A percentile compares a stretch with the other conserved stretches of the same genome.
Conservation (phyloP, 108 stramenopile genomes). For the Nannochloropsis gaditana region DNA sequence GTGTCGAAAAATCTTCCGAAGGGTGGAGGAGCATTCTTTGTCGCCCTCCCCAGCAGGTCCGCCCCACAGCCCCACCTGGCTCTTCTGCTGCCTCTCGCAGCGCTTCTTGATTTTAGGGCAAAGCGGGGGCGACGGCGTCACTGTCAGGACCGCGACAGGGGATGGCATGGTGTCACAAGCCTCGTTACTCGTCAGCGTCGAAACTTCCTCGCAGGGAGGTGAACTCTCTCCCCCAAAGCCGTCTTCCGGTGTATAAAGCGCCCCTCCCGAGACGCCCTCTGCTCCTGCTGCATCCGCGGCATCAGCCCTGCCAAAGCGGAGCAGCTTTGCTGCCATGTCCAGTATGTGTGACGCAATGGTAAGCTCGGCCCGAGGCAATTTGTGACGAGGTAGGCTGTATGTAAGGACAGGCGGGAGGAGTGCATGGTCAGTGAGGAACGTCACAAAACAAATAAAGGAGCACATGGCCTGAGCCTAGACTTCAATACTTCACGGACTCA, state of each 20-base stretch:
- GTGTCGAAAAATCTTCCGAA: not conserved
- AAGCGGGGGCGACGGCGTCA: not conserved
- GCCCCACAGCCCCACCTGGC: not conserved
- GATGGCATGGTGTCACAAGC: not conserved
- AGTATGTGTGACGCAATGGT: not conserved
- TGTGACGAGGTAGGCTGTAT: too few species aligned
- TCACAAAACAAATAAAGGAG: too few species aligned
- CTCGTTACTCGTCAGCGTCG: not conserved
- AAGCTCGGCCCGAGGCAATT: too few species aligned
- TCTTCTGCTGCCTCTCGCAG: not conserved
- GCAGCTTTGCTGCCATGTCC: slow-evolving; percentile 8
- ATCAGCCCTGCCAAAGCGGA: not conserved
- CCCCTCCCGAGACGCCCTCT: not conserved
- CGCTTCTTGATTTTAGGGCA: not conserved
- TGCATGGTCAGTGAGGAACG: too few species aligned
- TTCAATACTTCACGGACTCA: too few species aligned
- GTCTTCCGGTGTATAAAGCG: too few species aligned
- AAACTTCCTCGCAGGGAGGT: not conserved
- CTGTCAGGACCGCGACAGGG: not conserved
- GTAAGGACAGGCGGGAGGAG: too few species aligned
- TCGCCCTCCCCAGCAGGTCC: not conserved
- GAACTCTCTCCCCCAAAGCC: too few species aligned
- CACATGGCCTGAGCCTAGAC: too few species aligned
- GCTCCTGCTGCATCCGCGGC: not conserved
- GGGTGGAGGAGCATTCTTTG: not conserved